These are phyloP conservation scores for Cucurbita moschata DNA, from an alignment of 306 rosid genomes.

Conservation along the genomic window DNA sequence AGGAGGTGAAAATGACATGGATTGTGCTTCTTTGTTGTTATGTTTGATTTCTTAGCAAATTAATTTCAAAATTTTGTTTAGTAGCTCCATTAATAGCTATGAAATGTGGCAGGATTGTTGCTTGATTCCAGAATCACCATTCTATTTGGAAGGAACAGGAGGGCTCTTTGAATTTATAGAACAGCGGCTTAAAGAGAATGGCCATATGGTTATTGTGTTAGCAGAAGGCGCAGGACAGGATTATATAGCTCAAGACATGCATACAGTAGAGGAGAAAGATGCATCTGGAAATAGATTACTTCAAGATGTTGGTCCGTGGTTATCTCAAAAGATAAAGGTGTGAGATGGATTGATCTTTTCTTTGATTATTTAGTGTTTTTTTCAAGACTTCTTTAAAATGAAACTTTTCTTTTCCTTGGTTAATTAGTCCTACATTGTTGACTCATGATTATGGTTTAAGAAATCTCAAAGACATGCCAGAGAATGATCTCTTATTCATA, in stretches of 20 bases:
- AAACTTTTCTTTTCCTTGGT: neutral
- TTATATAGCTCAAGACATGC: slow-evolving; percentile 43
- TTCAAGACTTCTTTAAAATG: neutral
- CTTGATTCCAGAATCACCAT: slow-evolving; percentile 93
- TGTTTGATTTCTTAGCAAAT: neutral
- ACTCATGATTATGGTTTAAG: neutral
- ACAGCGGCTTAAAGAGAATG: slow-evolving; percentile 68
- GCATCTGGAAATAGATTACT: slow-evolving; percentile 88
- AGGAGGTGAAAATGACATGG: neutral
- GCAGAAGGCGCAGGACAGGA: slow-evolving; percentile 99
- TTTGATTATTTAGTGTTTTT: slow-evolving; percentile 2
- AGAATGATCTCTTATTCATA: neutral
- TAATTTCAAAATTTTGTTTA: neutral
- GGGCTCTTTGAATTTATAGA: slow-evolving; percentile 77
- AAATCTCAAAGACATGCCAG: neutral
- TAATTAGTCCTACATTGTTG: neutral
- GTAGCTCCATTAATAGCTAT: slow-evolving; percentile 17
- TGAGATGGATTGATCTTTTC: slow-evolving; percentile 8
- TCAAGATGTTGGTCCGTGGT: slow-evolving; percentile 77
- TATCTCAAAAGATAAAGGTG: slow-evolving; percentile 72
- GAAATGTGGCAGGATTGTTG: slow-evolving; percentile 81
- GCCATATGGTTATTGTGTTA: slow-evolving; percentile 80
- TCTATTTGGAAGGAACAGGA: slow-evolving; percentile 82
- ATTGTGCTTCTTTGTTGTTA: neutral
- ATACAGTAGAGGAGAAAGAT: slow-evolving; percentile 34